Evolutionary conservation across 2,329 filamentous ascomycete genomes (phyloP), one percentile per base, ranked within the genome.

Genomic region (Paraphoma chrysanthemicola): DNA sequence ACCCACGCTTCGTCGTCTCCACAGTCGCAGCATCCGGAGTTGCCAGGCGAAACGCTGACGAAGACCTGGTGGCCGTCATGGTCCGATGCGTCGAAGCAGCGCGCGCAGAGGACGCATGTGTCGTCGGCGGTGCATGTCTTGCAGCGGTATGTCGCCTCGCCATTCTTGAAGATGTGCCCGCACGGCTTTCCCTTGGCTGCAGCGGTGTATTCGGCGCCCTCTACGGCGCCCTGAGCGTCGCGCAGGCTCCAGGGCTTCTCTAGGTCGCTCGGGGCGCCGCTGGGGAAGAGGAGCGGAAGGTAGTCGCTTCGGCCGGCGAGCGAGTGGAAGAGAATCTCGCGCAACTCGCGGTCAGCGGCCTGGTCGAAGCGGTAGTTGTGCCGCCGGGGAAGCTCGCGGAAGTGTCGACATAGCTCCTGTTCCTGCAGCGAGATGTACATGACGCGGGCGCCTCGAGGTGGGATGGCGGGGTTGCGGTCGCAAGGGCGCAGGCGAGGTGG

Each of bases 21-120:
- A 73, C 95, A 99, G 78, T 99, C 95, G 77, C 95, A 99, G 80
- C 96, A 98, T 44, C 94, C 94, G 71, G 90, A 95, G 73, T 97
- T 97, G 6, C 94, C 94, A 2, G 90, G 87, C 1, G 93, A 96
- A 45, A 97, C 88, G 55, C 85, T 90, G 56, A 99, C 92, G 69
- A 91, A 90, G 53, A 98, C 93, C 80, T 92, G 91, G 77, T 99
- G 95, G 11, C 90, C 93, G 10, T 92, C 90, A 77, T 99, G 95
- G 72, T 99, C 94, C 39, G 94, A 98, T 28, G 93, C 88, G 72
- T 98, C 92, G 75, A 97, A 99, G 79, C 95, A 99, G 64, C 90
- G 89, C 70, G 91, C 92, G 80, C 95, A 99, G 14, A 99, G 85
- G 48, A 95, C 94, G 77, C 94, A 98, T 0, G 95, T 98, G 63